A percentile compares a stretch with the other conserved stretches of the same genome.
These are phyloP conservation scores for Euphorbia tirucalli DNA, from an alignment of 345 rosid species.

Conservation along the genomic window DNA sequence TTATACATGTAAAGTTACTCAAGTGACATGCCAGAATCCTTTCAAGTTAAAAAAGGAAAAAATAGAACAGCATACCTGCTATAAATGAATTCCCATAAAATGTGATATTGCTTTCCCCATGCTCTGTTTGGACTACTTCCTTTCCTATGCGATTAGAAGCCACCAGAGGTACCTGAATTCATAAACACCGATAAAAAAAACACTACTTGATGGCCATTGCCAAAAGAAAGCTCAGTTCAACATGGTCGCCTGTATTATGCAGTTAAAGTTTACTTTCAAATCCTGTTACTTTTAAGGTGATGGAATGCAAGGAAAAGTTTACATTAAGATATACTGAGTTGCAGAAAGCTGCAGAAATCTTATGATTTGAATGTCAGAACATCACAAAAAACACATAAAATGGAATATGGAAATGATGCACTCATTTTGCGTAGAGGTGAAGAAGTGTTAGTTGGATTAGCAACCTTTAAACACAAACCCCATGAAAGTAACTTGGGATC, in stretches of 20 bases:
- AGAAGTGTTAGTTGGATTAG: too few relatives aligned
- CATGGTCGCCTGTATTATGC: not conserved
- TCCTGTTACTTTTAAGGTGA: not conserved
- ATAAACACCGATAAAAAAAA: constrained; percentile 10
- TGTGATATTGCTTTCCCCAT: constrained; percentile 74
- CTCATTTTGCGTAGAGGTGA: too few relatives aligned
- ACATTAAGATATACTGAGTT: too few relatives aligned
- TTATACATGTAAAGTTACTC: not conserved
- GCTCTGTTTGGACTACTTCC: constrained; percentile 75
- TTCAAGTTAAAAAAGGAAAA: not conserved
- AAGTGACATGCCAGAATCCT: not conserved
- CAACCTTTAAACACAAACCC: too few relatives aligned
- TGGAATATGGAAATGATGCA: not conserved
- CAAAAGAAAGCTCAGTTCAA: not conserved
- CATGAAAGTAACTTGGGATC: too few relatives aligned
- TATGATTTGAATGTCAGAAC: not conserved
- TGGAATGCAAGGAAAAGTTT: not conserved
- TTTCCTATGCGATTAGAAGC: constrained; percentile 85
- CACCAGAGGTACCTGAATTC: constrained; percentile 66
- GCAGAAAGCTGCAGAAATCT: too few relatives aligned
- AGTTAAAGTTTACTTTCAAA: not conserved
- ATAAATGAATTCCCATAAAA: constrained; percentile 87
- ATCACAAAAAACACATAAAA: not conserved
- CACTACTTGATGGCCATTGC: not conserved
- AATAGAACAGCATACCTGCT: constrained; percentile 44